Percentiles rank a stretch among this genome's conserved stretches.
phyloP scores from a whole-genome alignment of 768 basidiomycete species.

The Boletus rufocinnamomeus region DNA sequence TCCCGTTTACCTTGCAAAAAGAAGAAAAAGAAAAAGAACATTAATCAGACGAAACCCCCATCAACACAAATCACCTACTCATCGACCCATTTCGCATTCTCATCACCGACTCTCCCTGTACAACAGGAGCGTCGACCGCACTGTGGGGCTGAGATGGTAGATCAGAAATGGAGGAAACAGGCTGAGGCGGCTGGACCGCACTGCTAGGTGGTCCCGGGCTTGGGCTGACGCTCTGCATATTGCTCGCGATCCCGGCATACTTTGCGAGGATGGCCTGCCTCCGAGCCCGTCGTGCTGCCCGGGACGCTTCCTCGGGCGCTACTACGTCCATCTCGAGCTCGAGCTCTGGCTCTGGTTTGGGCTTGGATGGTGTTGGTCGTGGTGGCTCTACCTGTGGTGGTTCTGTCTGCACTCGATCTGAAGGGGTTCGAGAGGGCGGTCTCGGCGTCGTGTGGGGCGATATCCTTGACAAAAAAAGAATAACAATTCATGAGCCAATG shows the following conservation, averaged over 20 bases:
- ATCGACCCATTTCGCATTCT: conserved; percentile 23
- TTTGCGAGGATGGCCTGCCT: conserved; percentile 82
- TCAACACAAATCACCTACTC: conserved; percentile 17
- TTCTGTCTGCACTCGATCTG: conserved; percentile 19
- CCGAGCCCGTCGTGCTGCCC: conserved; percentile 66
- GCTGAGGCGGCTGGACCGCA: conserved; percentile 73
- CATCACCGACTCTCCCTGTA: conserved; percentile 11
- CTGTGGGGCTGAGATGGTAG: conserved; percentile 57
- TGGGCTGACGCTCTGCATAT: conserved; percentile 48
- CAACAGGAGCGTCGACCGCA: conserved; percentile 37
- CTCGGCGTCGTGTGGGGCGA: conserved; percentile 53
- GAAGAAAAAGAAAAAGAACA: background rate
- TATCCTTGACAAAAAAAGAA: conserved; percentile 46
- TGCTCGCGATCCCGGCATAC: conserved; percentile 53
- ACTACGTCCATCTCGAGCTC: conserved; percentile 58
- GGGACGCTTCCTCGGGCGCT: conserved; percentile 57
- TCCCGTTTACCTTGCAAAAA: conserved; percentile 46
- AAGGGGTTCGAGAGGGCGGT: conserved; percentile 28
- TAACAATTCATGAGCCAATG: conserved; percentile 14
- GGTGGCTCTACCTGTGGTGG: conserved; percentile 23
- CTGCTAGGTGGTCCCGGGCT: conserved; percentile 68
- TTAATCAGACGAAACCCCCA: background rate
- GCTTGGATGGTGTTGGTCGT: conserved; percentile 15
- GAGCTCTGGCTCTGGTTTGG: conserved; percentile 40
- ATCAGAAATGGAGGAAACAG: conserved; percentile 63